Percentiles rank a stretch among this genome's conserved stretches.
These are phyloP conservation scores for Kodamaea fungicola DNA, from an alignment of 1,139 yeast species.

Conservation along the genomic window DNA sequence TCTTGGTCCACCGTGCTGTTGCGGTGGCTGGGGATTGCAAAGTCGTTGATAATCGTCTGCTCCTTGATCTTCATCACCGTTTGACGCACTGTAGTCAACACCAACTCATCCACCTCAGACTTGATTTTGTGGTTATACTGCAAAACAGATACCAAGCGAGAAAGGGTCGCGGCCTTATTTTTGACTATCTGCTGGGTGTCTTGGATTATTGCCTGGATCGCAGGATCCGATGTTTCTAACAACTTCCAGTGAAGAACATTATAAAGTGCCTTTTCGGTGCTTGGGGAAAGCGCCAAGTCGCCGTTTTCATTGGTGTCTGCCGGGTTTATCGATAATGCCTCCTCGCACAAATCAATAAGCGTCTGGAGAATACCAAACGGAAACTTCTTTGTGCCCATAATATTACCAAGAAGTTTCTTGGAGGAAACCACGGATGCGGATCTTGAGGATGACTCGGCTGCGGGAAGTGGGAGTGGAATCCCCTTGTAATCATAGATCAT, in stretches of 20 bases:
- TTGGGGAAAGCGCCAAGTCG: conserved; percentile 58
- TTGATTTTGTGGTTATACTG: conserved; percentile 79
- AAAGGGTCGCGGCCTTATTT: conserved; percentile 70
- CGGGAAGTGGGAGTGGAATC: conserved; percentile 42
- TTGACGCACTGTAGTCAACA: conserved; percentile 60
- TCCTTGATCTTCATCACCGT: conserved; percentile 53
- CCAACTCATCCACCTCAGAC: conserved; percentile 74
- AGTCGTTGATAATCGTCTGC: conserved; percentile 29
- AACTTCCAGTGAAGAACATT: conserved; percentile 52
- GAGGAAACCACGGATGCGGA: not conserved
- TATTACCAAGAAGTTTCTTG: conserved; percentile 51
- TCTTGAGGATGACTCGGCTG: not conserved
- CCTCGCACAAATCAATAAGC: conserved; percentile 68
- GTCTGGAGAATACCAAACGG: conserved; percentile 68
- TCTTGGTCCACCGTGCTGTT: conserved; percentile 4
- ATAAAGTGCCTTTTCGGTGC: conserved; percentile 62
- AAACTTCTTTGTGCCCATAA: conserved; percentile 30
- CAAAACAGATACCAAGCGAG: conserved; percentile 71
- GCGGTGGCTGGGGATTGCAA: conserved; percentile 8
- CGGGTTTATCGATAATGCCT: conserved; percentile 70
- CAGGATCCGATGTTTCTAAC: conserved; percentile 62
- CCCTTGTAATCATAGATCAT: conserved; percentile 55
- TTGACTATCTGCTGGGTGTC: conserved; percentile 65
- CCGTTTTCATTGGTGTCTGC: conserved; percentile 38
- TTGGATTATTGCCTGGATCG: conserved; percentile 56